Evolutionary conservation across 345 rosid genomes (phyloP).

Genomic region (Boechera stricta): DNA sequence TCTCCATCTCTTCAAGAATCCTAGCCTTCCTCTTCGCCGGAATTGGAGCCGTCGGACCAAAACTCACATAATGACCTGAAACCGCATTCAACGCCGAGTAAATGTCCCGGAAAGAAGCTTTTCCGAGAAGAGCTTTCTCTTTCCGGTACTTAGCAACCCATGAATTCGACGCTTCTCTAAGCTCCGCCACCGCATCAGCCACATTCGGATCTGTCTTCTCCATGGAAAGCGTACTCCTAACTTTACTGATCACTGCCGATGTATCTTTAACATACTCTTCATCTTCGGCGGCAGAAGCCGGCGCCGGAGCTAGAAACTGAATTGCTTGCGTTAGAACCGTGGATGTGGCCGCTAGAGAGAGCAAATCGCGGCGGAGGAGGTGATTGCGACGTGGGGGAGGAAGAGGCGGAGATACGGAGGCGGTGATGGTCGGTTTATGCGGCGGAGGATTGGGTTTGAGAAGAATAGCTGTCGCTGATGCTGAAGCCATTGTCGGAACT

Average conservation of each 20-base stretch:
- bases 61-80: conserved; percentile 91
- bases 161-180: conserved; percentile 74
- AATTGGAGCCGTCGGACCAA: conserved; percentile 89
- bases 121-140: conserved; percentile 85
- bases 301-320: conserved; percentile 38
- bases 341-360: conserved; percentile 50
- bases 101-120: conserved; percentile 78
- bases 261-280: conserved; percentile 90
- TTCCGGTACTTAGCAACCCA: conserved; percentile 98
- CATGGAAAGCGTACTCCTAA: conserved; percentile 71
- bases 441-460: conserved; percentile 55
- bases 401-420: conserved; percentile 19
- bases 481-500: conserved; percentile 62
- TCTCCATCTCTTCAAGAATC: conserved; percentile 92
- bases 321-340: conserved; percentile 38
- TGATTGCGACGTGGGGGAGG: conserved; percentile 18
- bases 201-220: conserved; percentile 82
- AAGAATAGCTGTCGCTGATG: conserved; percentile 75
- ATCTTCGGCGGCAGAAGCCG: conserved; percentile 62
- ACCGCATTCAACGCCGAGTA: conserved; percentile 94
- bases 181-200: conserved; percentile 73
- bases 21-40: conserved; percentile 83
- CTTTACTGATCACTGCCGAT: conserved; percentile 70
- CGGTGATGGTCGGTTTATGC: conserved; percentile 40
- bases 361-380: conserved; percentile 64